phyloP scores from a whole-genome alignment of 768 basidiomycete species.

The Xerocomus spinulosus region DNA sequence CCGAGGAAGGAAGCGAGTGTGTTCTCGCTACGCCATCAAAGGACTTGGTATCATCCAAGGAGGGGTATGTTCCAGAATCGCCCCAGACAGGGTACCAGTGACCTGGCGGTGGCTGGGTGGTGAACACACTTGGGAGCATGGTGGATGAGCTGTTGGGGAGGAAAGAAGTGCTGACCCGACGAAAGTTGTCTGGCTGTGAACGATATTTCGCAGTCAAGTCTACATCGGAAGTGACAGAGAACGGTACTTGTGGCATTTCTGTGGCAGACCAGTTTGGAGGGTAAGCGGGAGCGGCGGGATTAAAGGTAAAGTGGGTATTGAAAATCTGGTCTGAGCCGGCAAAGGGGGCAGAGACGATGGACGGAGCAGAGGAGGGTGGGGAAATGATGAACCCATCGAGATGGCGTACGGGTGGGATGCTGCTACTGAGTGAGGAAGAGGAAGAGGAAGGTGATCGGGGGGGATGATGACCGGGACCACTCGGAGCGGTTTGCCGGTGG shows the following conservation, averaged over 20 bases:
- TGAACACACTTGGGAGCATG: constrained; percentile 16
- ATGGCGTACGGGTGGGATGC: constrained; percentile 18
- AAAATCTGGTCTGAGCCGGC: constrained; percentile 27
- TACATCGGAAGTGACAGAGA: constrained; percentile 19
- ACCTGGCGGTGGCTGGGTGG: constrained; percentile 13
- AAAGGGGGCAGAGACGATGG: constrained; percentile 21
- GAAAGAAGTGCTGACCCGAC: constrained; percentile 26
- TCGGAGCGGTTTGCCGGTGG: constrained; percentile 75
- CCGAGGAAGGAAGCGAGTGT: constrained; percentile 20
- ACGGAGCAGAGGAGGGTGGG: constrained; percentile 32
- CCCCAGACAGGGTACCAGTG: constrained; percentile 28
- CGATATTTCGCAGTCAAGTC: constrained; percentile 49
- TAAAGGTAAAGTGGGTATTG: constrained; percentile 30
- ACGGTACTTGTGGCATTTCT: constrained; percentile 20
- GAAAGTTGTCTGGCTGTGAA: constrained; percentile 41
- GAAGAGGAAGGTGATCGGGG: constrained; percentile 33
- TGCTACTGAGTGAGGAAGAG: constrained; percentile 25
- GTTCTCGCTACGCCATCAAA: constrained; percentile 19
- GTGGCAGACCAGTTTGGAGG: constrained; percentile 13
- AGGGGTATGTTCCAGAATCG: constrained; percentile 18
- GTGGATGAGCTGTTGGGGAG: constrained; percentile 4
- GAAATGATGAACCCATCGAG: constrained; percentile 42
- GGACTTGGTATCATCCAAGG: constrained; percentile 28
- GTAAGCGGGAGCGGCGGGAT: constrained; percentile 18
- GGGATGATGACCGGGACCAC: constrained; percentile 62